Percentiles rank a stretch among this genome's conserved stretches.
Conservation (phyloP, 192 early-diverging fungal species). For the Diversispora eburnea region DNA sequence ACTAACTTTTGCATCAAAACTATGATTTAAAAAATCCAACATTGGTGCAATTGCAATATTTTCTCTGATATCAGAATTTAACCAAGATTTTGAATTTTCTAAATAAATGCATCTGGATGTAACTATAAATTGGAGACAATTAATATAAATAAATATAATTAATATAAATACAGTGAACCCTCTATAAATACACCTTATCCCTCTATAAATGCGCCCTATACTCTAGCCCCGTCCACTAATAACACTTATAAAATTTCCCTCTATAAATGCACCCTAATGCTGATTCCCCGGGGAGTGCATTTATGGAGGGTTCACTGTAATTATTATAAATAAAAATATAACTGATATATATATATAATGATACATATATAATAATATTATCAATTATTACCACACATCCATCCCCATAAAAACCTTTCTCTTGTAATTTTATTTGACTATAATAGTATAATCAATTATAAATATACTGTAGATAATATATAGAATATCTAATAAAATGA, state of each 20-base stretch:
- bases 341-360: background rate
- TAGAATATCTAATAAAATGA: background rate
- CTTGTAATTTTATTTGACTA: constrained; percentile 24
- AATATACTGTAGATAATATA: background rate
- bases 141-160: background rate
- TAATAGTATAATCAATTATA: background rate
- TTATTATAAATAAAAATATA: too few species aligned
- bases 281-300: too few species aligned
- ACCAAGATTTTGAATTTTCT: constrained; percentile 32
- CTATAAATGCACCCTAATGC: too few species aligned
- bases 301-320: too few species aligned
- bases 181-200: too few species aligned
- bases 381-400: constrained; percentile 52
- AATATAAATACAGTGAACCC: too few species aligned
- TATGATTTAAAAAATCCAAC: constrained; percentile 76
- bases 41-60: constrained; percentile 71
- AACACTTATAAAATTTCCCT: too few species aligned
- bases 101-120: constrained; percentile 59
- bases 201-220: too few species aligned
- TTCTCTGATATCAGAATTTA: constrained; percentile 33
- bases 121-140: constrained; percentile 33
- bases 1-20: constrained; percentile 53
- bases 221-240: too few species aligned
- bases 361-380: background rate
- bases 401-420: constrained; percentile 54